These are phyloP conservation scores for Turritis glabra DNA, from an alignment of 345 rosid species.

Conservation along the genomic window DNA sequence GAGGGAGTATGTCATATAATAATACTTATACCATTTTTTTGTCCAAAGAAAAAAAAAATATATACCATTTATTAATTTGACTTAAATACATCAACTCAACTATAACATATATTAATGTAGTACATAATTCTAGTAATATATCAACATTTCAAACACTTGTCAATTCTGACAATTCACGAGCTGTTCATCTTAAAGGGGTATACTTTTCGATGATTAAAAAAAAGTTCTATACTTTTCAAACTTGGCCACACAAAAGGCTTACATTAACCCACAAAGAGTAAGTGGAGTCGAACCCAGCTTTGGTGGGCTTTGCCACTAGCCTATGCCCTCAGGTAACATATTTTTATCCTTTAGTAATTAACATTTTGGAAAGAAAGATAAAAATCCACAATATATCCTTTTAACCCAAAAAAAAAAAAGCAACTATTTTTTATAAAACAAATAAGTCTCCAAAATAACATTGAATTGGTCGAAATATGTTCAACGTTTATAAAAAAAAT, in stretches of 20 bases:
- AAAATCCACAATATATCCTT: too few relatives aligned
- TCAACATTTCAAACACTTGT: not conserved
- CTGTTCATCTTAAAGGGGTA: not conserved
- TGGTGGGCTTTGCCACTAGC: conserved; percentile 14
- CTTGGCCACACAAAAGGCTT: conserved; percentile 12
- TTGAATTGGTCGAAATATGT: not conserved
- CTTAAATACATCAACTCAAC: too few relatives aligned
- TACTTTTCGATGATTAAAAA: not conserved
- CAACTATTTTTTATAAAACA: too few relatives aligned
- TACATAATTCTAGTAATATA: too few relatives aligned
- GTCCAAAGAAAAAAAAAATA: too few relatives aligned
- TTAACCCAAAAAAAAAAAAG: too few relatives aligned
- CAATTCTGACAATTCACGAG: not conserved
- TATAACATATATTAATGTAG: too few relatives aligned
- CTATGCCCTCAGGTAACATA: not conserved
- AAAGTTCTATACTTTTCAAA: not conserved
- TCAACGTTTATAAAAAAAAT: not conserved
- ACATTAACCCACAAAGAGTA: conserved; percentile 14
- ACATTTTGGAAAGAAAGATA: too few relatives aligned
- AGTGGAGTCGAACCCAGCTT: conserved; percentile 22
- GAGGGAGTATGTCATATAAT: too few relatives aligned
- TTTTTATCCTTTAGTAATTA: not conserved
- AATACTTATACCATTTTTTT: too few relatives aligned
- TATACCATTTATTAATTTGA: too few relatives aligned
- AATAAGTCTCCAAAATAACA: not conserved